These are phyloP conservation scores for Penicillium sclerotigenum DNA, from an alignment of 2,329 filamentous ascomycete genomes.

Conservation along the genomic window DNA sequence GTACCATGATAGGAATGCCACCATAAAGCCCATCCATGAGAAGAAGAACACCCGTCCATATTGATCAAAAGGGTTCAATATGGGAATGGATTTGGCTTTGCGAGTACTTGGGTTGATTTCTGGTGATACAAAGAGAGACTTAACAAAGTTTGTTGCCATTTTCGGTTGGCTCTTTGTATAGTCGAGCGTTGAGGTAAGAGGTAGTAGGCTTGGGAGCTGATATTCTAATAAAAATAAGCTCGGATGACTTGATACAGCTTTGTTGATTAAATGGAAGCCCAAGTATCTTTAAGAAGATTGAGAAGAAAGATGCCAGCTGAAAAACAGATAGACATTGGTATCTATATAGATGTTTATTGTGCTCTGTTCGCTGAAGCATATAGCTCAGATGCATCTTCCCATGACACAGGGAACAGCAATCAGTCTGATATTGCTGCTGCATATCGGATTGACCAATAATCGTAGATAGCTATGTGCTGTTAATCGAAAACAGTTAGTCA, in stretches of 20 bases:
- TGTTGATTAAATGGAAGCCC: background rate
- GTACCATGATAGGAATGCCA: slow-evolving; percentile 87
- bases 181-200: background rate
- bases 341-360: slow-evolving; percentile 10
- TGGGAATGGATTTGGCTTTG: slow-evolving; percentile 76
- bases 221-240: background rate
- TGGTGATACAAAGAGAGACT: slow-evolving; percentile 50
- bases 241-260: background rate
- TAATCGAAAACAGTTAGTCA: slow-evolving; percentile 1
- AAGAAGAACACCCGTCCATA: slow-evolving; percentile 91
- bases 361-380: background rate
- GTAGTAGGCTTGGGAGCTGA: background rate
- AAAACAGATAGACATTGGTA: background rate
- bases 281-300: background rate
- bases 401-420: slow-evolving; percentile 15
- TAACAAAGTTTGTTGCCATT: slow-evolving; percentile 27
- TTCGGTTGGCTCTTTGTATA: background rate
- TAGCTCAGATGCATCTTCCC: background rate
- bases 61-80: slow-evolving; percentile 72
- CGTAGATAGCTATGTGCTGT: background rate
- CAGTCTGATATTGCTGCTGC: slow-evolving; percentile 3
- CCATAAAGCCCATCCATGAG: slow-evolving; percentile 80
- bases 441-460: background rate
- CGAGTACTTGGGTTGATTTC: slow-evolving; percentile 79
- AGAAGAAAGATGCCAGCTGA: background rate